Evolutionary conservation across 2,329 filamentous ascomycete genomes (phyloP).

Genomic region (Exophiala phaeomuriformis): DNA sequence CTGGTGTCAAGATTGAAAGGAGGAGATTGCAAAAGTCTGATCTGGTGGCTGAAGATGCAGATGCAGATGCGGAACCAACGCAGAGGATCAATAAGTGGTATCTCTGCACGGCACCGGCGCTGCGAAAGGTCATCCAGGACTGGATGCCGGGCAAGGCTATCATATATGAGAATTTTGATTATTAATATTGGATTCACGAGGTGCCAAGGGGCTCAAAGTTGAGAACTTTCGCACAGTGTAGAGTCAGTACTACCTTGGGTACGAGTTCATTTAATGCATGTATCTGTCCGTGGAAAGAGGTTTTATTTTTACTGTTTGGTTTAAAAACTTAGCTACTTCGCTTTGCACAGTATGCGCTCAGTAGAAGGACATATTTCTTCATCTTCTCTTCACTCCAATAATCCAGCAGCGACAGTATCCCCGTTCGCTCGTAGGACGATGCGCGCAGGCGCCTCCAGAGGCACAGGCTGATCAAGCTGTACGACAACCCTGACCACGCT

Average conservation of each 20-base stretch:
- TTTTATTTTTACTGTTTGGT: not conserved
- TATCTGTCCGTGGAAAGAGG: too few relatives aligned
- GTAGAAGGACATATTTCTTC: too few relatives aligned
- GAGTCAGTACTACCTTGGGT: too few relatives aligned
- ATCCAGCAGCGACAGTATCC: conserved; percentile 76
- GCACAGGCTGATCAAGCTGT: conserved; percentile 64
- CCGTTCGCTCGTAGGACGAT: conserved; percentile 76
- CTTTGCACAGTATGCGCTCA: too few relatives aligned
- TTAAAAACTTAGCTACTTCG: not conserved
- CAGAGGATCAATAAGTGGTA: too few relatives aligned
- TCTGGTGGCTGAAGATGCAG: conserved; percentile 33
- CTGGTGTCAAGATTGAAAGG: conserved; percentile 34
- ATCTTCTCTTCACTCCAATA: conserved; percentile 59
- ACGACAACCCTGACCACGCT: conserved; percentile 70
- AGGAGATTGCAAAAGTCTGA: conserved; percentile 46
- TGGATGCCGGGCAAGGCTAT: conserved; percentile 53
- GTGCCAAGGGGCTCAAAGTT: too few relatives aligned
- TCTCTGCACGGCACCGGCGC: conserved; percentile 48
- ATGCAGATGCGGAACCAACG: too few relatives aligned
- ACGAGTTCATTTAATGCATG: too few relatives aligned
- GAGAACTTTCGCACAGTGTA: too few relatives aligned
- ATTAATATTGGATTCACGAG: conserved; percentile 34
- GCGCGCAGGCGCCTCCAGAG: conserved; percentile 70
- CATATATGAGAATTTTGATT: conserved; percentile 55
- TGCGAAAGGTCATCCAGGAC: conserved; percentile 44